Evolutionary conservation across 768 basidiomycete species (phyloP).

Genomic region (Pholiota conissans): DNA sequence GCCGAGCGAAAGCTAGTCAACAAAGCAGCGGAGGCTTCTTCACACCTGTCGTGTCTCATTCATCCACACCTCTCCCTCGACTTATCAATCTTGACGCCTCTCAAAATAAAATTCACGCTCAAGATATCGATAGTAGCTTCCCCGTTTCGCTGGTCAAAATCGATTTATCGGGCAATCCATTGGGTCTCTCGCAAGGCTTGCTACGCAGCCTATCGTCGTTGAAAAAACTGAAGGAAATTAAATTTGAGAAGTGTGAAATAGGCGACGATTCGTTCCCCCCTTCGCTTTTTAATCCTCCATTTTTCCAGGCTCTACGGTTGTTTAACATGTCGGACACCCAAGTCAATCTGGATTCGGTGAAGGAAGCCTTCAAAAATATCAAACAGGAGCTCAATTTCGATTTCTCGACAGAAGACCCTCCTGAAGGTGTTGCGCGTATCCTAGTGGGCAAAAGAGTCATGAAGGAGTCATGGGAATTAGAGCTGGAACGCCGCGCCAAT

Average conservation of each 20-base stretch:
- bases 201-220: constrained; percentile 49
- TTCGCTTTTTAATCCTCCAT: constrained; percentile 31
- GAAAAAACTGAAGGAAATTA: constrained; percentile 55
- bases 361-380: constrained; percentile 44
- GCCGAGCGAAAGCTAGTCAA: constrained; percentile 25
- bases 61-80: constrained; percentile 63
- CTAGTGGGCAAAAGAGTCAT: constrained; percentile 70
- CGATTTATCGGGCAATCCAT: constrained; percentile 68
- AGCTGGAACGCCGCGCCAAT: constrained; percentile 57
- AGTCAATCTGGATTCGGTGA: constrained; percentile 46
- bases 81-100: constrained; percentile 66
- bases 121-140: constrained; percentile 51
- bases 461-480: constrained; percentile 80
- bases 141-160: constrained; percentile 58
- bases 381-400: constrained; percentile 57
- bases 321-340: constrained; percentile 71
- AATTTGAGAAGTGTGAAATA: constrained; percentile 55
- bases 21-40: constrained; percentile 58
- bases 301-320: constrained; percentile 54
- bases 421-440: constrained; percentile 51
- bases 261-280: constrained; percentile 59
- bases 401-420: constrained; percentile 51
- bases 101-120: constrained; percentile 61
- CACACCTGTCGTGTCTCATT: constrained; percentile 57
- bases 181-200: constrained; percentile 45